Conservation (phyloP, 768 basidiomycete species). For the Leccinum sublutescens region DNA sequence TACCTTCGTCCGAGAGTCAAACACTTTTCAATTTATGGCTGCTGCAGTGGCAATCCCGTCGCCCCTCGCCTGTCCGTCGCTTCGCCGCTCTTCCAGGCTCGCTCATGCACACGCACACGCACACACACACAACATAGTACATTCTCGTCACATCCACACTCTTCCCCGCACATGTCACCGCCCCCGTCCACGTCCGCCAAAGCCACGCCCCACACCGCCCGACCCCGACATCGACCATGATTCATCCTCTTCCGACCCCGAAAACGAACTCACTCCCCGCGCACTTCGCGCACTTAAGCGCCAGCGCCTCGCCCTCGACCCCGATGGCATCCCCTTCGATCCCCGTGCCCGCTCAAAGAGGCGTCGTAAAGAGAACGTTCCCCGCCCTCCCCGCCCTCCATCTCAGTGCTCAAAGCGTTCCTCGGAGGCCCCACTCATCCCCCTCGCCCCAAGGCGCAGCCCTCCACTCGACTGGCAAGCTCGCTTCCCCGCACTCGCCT, state of each 20-base stretch:
- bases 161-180: constrained; percentile 29
- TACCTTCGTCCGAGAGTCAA: constrained; percentile 6
- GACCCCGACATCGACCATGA: constrained; percentile 22
- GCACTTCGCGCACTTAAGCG: constrained; percentile 36
- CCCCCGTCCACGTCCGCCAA: constrained; percentile 11
- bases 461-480: constrained; percentile 2
- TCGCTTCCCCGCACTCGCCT: background rate
- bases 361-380: constrained; percentile 24
- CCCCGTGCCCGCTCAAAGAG: constrained; percentile 14
- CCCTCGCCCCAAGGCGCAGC: constrained; percentile 3
- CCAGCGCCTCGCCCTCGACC: constrained; percentile 32
- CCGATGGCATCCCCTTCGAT: constrained; percentile 24
- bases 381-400: background rate
- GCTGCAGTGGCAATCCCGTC: constrained; percentile 25
- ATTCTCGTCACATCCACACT: constrained; percentile 18
- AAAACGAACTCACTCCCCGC: constrained; percentile 34
- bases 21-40: constrained; percentile 21
- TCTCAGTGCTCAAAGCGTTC: constrained; percentile 12
- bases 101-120: constrained; percentile 16
- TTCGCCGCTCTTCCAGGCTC: constrained; percentile 29
- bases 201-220: background rate
- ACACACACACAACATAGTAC: too few species aligned
- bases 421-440: constrained; percentile 6
- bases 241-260: constrained; percentile 21
- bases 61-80: constrained; percentile 25